Conservation (phyloP, 140 eudicot genomes). For the Erigeron philadelphicus region DNA sequence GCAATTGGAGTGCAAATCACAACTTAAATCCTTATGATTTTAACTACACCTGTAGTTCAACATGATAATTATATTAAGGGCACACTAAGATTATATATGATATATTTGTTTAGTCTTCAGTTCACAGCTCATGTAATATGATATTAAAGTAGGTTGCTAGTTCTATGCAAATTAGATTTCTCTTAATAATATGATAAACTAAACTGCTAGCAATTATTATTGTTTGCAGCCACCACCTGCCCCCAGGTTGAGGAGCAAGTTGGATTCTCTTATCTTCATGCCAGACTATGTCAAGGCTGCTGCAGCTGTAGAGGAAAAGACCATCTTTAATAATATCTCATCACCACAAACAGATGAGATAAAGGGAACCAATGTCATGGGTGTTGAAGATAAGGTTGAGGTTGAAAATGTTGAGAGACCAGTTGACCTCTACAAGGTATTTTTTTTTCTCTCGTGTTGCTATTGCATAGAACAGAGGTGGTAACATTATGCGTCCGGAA, state of each 20-base stretch:
- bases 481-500: background rate
- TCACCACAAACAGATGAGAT: conserved; percentile 29
- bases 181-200: background rate
- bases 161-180: conserved; percentile 1
- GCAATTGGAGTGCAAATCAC: background rate
- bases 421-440: conserved; percentile 91
- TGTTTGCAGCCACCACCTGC: conserved; percentile 82
- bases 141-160: conserved; percentile 9
- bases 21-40: background rate
- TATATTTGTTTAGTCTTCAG: background rate
- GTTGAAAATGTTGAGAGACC: conserved; percentile 97
- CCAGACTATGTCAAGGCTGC: conserved; percentile 54
- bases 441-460: background rate
- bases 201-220: background rate
- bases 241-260: conserved; percentile 78
- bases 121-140: background rate
- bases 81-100: background rate
- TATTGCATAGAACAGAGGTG: background rate
- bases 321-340: conserved; percentile 19
- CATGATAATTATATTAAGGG: background rate
- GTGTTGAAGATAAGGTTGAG: conserved; percentile 50
- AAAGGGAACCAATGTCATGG: conserved; percentile 31
- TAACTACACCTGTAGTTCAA: background rate
- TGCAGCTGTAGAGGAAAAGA: conserved; percentile 41
- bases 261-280: conserved; percentile 83